Evolutionary conservation across 2,329 filamentous ascomycete species (phyloP).

Genomic region (Cordyceps tenuipes): DNA sequence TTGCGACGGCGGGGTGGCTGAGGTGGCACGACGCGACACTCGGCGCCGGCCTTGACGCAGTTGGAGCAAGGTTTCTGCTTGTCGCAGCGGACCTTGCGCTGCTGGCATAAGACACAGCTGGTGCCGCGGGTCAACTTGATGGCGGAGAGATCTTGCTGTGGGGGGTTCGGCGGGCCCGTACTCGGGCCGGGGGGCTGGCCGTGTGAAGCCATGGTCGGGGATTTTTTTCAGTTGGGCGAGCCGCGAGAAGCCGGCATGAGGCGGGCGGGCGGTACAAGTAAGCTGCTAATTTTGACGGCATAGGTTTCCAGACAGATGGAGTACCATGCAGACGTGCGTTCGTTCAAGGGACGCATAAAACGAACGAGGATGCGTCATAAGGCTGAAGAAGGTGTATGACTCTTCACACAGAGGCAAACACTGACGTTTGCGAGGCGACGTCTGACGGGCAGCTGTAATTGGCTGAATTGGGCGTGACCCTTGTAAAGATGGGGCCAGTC

Average conservation of each 20-base stretch:
- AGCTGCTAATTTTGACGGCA: neutral
- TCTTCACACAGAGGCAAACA: neutral
- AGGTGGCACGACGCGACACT: slow-evolving; percentile 52
- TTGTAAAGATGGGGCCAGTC: neutral
- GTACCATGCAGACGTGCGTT: neutral
- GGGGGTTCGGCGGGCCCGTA: slow-evolving; percentile 11
- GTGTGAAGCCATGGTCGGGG: slow-evolving; percentile 7
- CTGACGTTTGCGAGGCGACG: neutral
- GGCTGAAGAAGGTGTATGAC: neutral
- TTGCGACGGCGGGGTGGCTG: slow-evolving; percentile 50
- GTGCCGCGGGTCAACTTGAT: slow-evolving; percentile 51
- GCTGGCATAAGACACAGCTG: slow-evolving; percentile 65
- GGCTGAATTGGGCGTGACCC: neutral
- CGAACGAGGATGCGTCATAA: slow-evolving; percentile 1
- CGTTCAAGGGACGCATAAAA: neutral
- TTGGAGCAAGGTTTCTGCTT: slow-evolving; percentile 64
- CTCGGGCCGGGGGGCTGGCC: slow-evolving; percentile 6
- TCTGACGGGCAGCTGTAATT: neutral
- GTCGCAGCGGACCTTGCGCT: slow-evolving; percentile 68
- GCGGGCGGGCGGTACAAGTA: neutral
- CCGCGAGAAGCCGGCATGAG: neutral
- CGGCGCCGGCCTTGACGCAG: slow-evolving; percentile 53
- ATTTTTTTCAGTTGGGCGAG: neutral
- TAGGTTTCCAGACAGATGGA: neutral
- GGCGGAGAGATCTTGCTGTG: slow-evolving; percentile 31